Evolutionary conservation across 129 eudicot species (phyloP), one percentile per base, ranked within the genome.

Genomic region (Helianthus tuberosus): DNA sequence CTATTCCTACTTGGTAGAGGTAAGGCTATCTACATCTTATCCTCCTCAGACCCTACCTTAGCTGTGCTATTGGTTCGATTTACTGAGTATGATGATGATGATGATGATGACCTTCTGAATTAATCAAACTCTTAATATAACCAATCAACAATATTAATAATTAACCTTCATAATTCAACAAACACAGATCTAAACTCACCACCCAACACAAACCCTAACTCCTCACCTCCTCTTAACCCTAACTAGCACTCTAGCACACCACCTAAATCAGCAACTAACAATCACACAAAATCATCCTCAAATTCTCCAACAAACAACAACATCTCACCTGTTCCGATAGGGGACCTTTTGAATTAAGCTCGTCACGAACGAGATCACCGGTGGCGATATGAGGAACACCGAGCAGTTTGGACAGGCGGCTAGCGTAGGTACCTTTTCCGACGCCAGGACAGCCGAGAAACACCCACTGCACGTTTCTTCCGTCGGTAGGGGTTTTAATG

Each of bases 371-470:
- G 51, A 93, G 95, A 86, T 93, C 98, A 36, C 98, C 98, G 68
- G 98, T 93, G 66, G 96, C 88, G 73, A 93, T 93, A 75, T 93
- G 98, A 61, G 98, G 95, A 13, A 93, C 98, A 15, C 79, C 84
- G 44, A 93, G 83, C 32, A 89, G 90, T n/a, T 69, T 82, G 1
- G 98, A 93, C 38, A 93, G 87, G 2, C 96, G 89, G 49, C 88
- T 77, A 3, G 98, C 98, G 77, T 93, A 93, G 16, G 98, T 93
- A 15, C 98, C 98, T 53, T 93, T 93, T 52, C 98, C 98, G 72
- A 93, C 98, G 4, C 98, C 98, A 0, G 98, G 98, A 66, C 98
- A 93, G 25, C 98, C 98, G 16, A 93, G 84, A 54, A 93, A 93
- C 29, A 89, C 98, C 98, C 98, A 93, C 81, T 89, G 98, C 49